A percentile compares a stretch with the other conserved stretches of the same genome.
Evolutionary conservation across 2,329 filamentous ascomycete genomes (phyloP).

Genomic region (Delphinella strobiligena): DNA sequence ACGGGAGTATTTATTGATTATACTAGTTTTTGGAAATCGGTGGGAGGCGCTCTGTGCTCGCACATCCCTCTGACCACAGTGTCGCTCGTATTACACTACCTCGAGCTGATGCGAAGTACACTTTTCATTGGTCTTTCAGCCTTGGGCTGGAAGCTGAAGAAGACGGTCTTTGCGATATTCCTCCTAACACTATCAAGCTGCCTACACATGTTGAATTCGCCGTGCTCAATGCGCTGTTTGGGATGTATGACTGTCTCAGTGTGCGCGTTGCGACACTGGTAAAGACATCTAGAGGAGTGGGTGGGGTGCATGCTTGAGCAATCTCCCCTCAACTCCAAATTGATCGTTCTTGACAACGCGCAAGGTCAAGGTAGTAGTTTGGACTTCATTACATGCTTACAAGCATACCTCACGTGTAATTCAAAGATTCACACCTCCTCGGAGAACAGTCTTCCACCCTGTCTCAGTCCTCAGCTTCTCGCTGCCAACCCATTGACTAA

Average conservation of each 20-base stretch:
- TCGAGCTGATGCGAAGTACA: conserved; percentile 54
- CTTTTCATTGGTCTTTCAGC: conserved; percentile 16
- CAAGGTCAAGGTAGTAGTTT: no score
- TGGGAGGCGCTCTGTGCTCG: not conserved
- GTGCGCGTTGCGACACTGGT: no score
- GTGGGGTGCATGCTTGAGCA: no score
- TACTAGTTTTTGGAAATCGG: not conserved
- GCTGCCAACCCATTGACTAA: not conserved
- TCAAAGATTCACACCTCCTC: not conserved
- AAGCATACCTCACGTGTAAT: no score
- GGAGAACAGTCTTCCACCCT: not conserved
- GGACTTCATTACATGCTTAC: no score
- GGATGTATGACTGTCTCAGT: no score
- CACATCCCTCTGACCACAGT: conserved; percentile 38
- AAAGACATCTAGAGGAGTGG: no score
- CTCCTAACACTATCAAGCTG: not conserved
- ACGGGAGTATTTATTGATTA: not conserved
- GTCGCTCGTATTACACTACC: conserved; percentile 67
- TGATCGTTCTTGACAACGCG: no score
- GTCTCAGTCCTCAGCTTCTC: not conserved
- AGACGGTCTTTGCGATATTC: no score
- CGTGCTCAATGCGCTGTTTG: not conserved
- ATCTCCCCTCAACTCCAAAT: no score
- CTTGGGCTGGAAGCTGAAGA: conserved; percentile 1
- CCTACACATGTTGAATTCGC: not conserved